Conservation (phyloP, 1,284 basidiomycete species). For the Ustilago esculenta region DNA sequence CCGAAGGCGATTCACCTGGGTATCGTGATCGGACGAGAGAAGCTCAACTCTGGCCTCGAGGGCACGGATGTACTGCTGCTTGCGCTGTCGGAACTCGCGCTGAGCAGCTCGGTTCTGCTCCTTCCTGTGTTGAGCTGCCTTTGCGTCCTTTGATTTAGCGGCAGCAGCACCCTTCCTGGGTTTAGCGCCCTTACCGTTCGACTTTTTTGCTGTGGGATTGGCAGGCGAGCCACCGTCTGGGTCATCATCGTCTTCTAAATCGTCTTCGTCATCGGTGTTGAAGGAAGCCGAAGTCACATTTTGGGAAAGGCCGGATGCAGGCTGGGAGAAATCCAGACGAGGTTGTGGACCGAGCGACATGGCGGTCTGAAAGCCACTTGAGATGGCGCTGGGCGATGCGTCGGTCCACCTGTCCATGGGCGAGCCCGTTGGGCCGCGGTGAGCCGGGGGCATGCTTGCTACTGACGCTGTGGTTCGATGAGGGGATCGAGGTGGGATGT, state of each 20-base stretch:
- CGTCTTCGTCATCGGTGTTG: slow-evolving; percentile 45
- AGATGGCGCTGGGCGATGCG: slow-evolving; percentile 51
- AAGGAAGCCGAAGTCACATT: slow-evolving; percentile 17
- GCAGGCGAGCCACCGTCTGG: slow-evolving; percentile 28
- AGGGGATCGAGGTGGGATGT: too few relatives aligned
- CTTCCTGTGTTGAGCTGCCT: slow-evolving; percentile 47
- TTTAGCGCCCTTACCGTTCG: slow-evolving; percentile 18
- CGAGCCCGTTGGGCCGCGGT: slow-evolving; percentile 48
- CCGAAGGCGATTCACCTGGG: slow-evolving; percentile 58
- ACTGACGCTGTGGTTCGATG: background rate
- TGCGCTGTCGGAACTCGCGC: slow-evolving; percentile 61
- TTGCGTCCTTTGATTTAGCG: slow-evolving; percentile 34
- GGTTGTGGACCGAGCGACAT: slow-evolving; percentile 58
- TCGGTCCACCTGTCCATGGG: slow-evolving; percentile 58
- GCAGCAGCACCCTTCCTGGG: slow-evolving; percentile 23
- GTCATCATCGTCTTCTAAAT: slow-evolving; percentile 49
- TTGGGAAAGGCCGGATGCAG: slow-evolving; percentile 13
- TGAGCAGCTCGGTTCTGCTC: slow-evolving; percentile 62
- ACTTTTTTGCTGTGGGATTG: slow-evolving; percentile 17
- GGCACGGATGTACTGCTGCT: slow-evolving; percentile 63
- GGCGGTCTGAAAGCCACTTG: slow-evolving; percentile 51
- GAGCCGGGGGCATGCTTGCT: slow-evolving; percentile 46
- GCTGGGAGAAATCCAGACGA: slow-evolving; percentile 1
- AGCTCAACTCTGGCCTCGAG: slow-evolving; percentile 61
- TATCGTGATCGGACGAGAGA: slow-evolving; percentile 58